Evolutionary conservation across 2,329 filamentous ascomycete species (phyloP), one percentile per base, ranked within the genome.

Genomic region (Sphaerostilbella broomeana): DNA sequence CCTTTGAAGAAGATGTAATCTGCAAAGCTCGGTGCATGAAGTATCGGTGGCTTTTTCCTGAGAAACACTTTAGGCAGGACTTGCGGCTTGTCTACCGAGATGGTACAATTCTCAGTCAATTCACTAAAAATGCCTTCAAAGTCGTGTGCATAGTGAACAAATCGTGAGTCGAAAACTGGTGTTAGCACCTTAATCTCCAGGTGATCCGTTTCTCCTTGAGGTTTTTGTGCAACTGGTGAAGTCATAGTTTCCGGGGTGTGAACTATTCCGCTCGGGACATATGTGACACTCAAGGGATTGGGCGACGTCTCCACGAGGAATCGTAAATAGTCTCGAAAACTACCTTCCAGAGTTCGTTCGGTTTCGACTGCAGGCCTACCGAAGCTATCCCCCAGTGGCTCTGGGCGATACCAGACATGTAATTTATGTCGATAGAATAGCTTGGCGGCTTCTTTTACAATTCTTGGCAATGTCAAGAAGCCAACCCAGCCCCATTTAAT

Each of bases 401-500:
- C 79, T 0, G 79, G 81, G 13, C 75, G 65, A 48, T 72, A 77
- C 72, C 79, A 84, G 28, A 85, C 75, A 43, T 78, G 72, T 19
- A 86, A 65, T 24, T 68, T 69, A 22, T 66, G 65, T 18, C 57
- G 56, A 54, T 79, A 76, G 55, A 75, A 79, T 5, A 86, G 63
- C 11, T 57, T 61, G 2, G 54, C 64, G 2, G 79, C 81, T 58
- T 86, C 71, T 39, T 69, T 72, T 15, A 79, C 55, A 32, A 84
- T 84, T 18, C 81, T 69, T 2, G 80, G 79, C 47, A 81, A 77
- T 0, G 80, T 84, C 17, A 73, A 62, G 19, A 85, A 68, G 2
- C 77, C 79, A 8, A 83, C 73, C 79, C 79, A 84, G 67, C 73
- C 79, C 79, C 81, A 86, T 2, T 55, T 52, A 3, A 55, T 42